A percentile compares a stretch with the other conserved stretches of the same genome.
Conservation (phyloP, 1,139 yeast genomes). For the Hanseniaspora uvarum region DNA sequence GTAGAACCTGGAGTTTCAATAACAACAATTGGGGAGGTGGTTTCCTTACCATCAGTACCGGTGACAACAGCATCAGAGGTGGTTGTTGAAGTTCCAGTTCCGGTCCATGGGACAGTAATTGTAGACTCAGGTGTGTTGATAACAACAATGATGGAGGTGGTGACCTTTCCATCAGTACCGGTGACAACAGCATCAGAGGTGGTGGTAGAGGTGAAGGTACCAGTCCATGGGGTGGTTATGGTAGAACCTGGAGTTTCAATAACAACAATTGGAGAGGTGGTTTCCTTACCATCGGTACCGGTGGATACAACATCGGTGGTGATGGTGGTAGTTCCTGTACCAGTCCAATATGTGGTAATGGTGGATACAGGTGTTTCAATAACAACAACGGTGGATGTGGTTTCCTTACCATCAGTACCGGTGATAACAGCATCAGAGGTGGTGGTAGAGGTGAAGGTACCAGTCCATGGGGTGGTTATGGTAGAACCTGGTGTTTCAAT, state of each 20-base stretch:
- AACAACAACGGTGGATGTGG: too few species aligned
- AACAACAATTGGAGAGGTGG: neutral
- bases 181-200: neutral
- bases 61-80: neutral
- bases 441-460: too few species aligned
- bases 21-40: neutral
- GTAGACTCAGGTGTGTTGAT: neutral
- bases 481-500: too few species aligned
- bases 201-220: neutral
- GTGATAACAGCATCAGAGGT: too few species aligned
- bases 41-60: neutral
- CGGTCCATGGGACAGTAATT: neutral
- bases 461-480: too few species aligned
- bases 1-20: neutral
- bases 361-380: too few species aligned
- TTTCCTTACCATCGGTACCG: neutral
- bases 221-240: constrained; percentile 4
- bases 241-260: constrained; percentile 19
- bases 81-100: neutral
- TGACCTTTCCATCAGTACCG: neutral
- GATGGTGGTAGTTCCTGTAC: too few species aligned
- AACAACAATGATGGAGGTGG: neutral
- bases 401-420: too few species aligned
- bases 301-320: too few species aligned
- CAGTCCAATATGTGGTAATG: too few species aligned